phyloP scores from a whole-genome alignment of 768 basidiomycete genomes.

The Mycena kentingensis region DNA sequence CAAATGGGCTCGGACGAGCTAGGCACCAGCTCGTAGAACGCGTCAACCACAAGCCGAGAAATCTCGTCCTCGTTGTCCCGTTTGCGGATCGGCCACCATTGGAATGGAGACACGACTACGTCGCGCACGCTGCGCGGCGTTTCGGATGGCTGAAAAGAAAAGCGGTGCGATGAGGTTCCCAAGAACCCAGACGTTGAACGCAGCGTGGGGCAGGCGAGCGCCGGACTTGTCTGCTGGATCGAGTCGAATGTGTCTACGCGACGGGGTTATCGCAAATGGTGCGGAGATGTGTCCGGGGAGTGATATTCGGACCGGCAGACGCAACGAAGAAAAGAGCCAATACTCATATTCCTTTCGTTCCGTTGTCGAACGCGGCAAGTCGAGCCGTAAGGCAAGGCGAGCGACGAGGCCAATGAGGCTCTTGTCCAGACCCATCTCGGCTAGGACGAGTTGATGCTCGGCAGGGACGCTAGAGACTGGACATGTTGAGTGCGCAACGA shows the following conservation, averaged over 20 bases:
- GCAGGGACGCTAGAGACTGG: conserved; percentile 11
- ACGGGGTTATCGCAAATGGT: conserved; percentile 24
- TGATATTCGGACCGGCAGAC: conserved; percentile 22
- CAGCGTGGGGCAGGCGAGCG: conserved; percentile 18
- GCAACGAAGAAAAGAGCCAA: conserved; percentile 25
- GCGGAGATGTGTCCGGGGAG: conserved; percentile 26
- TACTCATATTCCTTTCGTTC: background rate
- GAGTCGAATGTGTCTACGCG: conserved; percentile 24
- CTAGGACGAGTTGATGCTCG: conserved; percentile 4
- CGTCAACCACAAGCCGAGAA: conserved; percentile 15
- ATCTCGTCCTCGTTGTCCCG: conserved; percentile 12
- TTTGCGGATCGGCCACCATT: conserved; percentile 21
- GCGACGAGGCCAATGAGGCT: conserved; percentile 15
- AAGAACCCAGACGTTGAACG: conserved; percentile 27
- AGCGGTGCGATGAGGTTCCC: conserved; percentile 18
- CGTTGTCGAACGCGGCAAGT: no score
- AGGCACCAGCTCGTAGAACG: conserved; percentile 16
- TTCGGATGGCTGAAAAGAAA: conserved; percentile 18
- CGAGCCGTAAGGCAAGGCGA: conserved; percentile 10
- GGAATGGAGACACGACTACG: background rate
- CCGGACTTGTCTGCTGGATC: conserved; percentile 23
- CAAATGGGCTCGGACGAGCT: conserved; percentile 11
- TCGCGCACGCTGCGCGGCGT: background rate
- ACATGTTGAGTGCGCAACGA: conserved; percentile 10
- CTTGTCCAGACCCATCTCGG: conserved; percentile 6